These are phyloP conservation scores for Coffea humblotiana DNA, from an alignment of 305 asterid genomes.

Conservation along the genomic window DNA sequence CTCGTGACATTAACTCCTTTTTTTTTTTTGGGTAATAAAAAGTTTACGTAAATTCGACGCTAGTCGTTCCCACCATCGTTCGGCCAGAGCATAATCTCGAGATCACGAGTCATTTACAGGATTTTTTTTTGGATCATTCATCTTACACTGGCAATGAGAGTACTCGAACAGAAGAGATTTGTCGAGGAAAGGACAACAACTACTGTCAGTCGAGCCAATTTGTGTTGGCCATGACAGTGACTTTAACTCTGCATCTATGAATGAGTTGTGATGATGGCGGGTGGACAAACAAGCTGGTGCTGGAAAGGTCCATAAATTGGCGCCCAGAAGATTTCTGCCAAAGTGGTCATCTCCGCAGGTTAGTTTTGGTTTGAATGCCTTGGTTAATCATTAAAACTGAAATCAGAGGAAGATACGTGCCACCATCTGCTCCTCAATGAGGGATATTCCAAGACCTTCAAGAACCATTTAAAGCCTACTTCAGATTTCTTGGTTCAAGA, in stretches of 20 bases:
- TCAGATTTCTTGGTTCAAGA: not conserved
- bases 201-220: too few relatives aligned
- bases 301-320: not conserved
- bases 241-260: too few relatives aligned
- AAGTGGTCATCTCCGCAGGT: conserved; percentile 7
- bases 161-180: too few relatives aligned
- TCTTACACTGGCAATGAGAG: too few relatives aligned
- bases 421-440: not conserved
- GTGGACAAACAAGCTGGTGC: not conserved
- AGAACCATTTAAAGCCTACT: not conserved
- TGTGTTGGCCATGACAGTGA: too few relatives aligned
- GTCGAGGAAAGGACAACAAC: too few relatives aligned
- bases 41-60: too few relatives aligned
- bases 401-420: not conserved
- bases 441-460: not conserved
- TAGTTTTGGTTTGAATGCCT: conserved; percentile 1
- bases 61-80: too few relatives aligned
- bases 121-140: too few relatives aligned
- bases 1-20: not conserved
- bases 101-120: too few relatives aligned
- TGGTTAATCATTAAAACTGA: not conserved
- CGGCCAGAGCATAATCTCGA: too few relatives aligned
- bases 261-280: not conserved
- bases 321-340: not conserved
- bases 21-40: too few relatives aligned